Percentiles rank a stretch among this genome's conserved stretches.
Evolutionary conservation across 306 rosid species (phyloP).

Genomic region (Sesbania bispinosa): DNA sequence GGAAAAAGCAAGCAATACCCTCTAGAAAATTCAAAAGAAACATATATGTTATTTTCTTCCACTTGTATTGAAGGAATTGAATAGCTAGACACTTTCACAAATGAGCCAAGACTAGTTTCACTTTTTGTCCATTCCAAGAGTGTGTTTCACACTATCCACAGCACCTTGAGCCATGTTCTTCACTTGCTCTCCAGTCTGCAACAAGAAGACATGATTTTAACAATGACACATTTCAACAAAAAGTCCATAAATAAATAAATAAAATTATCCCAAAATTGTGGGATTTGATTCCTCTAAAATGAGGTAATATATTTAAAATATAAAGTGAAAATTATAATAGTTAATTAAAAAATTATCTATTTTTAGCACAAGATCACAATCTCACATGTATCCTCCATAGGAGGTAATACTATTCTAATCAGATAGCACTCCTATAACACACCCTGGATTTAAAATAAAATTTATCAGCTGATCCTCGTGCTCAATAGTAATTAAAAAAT

Average conservation of each 20-base stretch:
- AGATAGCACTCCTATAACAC: no score
- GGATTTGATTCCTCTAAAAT: no score
- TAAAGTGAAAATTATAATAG: no score
- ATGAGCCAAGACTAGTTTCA: constrained; percentile 5
- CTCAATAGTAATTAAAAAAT: no score
- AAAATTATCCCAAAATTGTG: no score
- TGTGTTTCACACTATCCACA: constrained; percentile 52
- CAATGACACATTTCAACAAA: background rate
- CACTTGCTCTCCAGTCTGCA: constrained; percentile 61
- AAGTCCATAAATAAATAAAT: background rate
- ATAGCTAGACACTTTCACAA: background rate
- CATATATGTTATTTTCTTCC: constrained; percentile 18
- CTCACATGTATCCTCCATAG: no score
- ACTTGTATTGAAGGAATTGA: background rate
- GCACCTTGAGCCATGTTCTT: constrained; percentile 63
- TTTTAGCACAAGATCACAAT: no score
- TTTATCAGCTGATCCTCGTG: no score
- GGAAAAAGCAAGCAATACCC: constrained; percentile 29
- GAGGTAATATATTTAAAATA: no score
- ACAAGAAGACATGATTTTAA: background rate
- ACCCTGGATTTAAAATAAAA: no score
- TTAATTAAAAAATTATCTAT: no score
- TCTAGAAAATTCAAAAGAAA: background rate
- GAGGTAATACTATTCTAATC: no score
- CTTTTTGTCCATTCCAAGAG: constrained; percentile 59